Conservation (phyloP, 208 protist species). For the Acanthamoeba culbertsoni region DNA sequence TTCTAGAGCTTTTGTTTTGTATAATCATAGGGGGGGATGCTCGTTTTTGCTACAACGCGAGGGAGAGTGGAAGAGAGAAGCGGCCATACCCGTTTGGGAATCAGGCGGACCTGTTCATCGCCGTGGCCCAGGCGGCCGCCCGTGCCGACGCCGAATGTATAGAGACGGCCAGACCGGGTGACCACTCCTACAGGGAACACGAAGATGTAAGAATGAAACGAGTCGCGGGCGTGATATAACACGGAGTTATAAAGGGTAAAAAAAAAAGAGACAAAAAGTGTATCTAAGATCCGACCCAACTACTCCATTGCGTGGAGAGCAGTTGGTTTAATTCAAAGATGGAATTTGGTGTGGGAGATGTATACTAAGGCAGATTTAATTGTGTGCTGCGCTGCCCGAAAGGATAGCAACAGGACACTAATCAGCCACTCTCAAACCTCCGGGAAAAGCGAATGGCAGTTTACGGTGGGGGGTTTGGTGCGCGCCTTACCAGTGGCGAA, state of each 20-base stretch:
- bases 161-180: not conserved
- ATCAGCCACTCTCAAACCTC: slow-evolving; percentile 5
- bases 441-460: not conserved
- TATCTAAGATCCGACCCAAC: not conserved
- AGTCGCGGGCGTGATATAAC: too few relatives aligned
- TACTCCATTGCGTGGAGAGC: not conserved
- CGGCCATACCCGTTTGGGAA: not conserved
- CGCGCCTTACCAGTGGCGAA: not conserved
- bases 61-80: not conserved
- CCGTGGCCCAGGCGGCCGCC: not conserved
- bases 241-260: not conserved
- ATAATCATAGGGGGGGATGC: not conserved
- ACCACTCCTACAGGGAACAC: not conserved
- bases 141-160: not conserved
- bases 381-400: not conserved
- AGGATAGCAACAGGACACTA: not conserved
- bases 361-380: not conserved
- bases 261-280: not conserved
- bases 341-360: not conserved
- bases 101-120: not conserved
- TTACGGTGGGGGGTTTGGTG: not conserved
- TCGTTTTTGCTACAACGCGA: not conserved
- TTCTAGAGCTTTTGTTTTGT: not conserved
- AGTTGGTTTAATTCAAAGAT: not conserved
- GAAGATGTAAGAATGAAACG: too few relatives aligned